Conservation (phyloP, 1,139 yeast genomes). For the Pichia sp. region DNA sequence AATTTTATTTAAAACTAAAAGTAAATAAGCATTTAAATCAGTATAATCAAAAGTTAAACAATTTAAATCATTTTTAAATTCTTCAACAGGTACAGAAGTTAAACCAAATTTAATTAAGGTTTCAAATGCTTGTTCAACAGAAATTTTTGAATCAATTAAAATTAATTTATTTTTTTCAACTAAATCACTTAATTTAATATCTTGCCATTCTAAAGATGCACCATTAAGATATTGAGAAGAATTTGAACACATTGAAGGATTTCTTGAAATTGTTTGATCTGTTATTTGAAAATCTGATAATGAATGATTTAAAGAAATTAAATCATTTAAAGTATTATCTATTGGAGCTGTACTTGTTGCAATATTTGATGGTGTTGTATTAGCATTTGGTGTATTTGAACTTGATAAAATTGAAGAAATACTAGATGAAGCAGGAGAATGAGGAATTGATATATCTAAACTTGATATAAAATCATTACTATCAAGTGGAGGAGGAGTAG, state of each 20-base stretch:
- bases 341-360: too few species aligned
- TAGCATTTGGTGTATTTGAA: slow-evolving; percentile 1
- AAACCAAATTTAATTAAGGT: slow-evolving; percentile 63
- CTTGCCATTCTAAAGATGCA: slow-evolving; percentile 59
- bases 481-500: slow-evolving; percentile 73
- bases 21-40: slow-evolving; percentile 72
- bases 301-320: too few species aligned
- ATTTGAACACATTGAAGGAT: slow-evolving; percentile 29
- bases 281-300: background rate
- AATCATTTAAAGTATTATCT: too few species aligned
- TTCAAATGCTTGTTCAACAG: slow-evolving; percentile 86
- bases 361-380: too few species aligned
- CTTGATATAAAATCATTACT: slow-evolving; percentile 13
- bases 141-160: slow-evolving; percentile 52
- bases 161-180: slow-evolving; percentile 76
- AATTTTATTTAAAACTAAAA: slow-evolving; percentile 31
- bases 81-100: slow-evolving; percentile 78
- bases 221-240: slow-evolving; percentile 21
- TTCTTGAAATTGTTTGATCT: slow-evolving; percentile 24
- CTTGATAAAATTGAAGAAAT: slow-evolving; percentile 10
- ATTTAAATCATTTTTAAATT: slow-evolving; percentile 46
- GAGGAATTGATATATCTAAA: slow-evolving; percentile 12
- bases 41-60: slow-evolving; percentile 86
- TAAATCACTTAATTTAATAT: slow-evolving; percentile 62
- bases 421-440: slow-evolving; percentile 8